These are phyloP conservation scores for Daphne laureola DNA, from an alignment of 441 rosid genomes.

Conservation along the genomic window DNA sequence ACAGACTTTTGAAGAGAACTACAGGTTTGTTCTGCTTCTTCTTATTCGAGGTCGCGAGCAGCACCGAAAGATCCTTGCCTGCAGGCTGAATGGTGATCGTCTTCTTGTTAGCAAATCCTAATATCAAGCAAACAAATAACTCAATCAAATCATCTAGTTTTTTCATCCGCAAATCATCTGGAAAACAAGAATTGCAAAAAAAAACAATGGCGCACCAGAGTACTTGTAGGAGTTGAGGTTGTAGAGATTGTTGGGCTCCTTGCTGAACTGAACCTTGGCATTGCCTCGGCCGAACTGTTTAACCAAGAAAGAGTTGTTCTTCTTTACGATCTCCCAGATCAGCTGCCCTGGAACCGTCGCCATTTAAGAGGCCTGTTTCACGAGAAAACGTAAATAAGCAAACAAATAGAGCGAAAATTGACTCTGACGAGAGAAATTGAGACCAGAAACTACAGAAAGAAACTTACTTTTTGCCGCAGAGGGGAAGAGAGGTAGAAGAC, in stretches of 20 bases:
- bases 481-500: too few relatives aligned
- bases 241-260: constrained; percentile 56
- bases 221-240: constrained; percentile 65
- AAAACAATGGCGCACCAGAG: constrained; percentile 30
- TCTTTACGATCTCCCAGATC: constrained; percentile 72
- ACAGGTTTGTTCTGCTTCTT: constrained; percentile 55
- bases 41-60: constrained; percentile 67
- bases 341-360: constrained; percentile 57
- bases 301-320: constrained; percentile 56
- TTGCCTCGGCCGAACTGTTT: constrained; percentile 56
- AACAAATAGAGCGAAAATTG: too few relatives aligned
- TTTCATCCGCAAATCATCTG: not conserved
- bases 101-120: constrained; percentile 77
- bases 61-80: constrained; percentile 54
- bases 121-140: not conserved
- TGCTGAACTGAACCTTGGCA: constrained; percentile 54
- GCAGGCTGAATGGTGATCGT: constrained; percentile 64
- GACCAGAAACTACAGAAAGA: too few relatives aligned
- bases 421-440: too few relatives aligned
- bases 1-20: constrained; percentile 48
- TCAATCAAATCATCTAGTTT: not conserved
- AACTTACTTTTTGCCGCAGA: too few relatives aligned
- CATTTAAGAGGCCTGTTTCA: constrained; percentile 18
- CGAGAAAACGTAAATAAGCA: too few relatives aligned
- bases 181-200: not conserved